Conservation (phyloP, 208 protist genomes). For the Jaenimonas drosophilae region DNA sequence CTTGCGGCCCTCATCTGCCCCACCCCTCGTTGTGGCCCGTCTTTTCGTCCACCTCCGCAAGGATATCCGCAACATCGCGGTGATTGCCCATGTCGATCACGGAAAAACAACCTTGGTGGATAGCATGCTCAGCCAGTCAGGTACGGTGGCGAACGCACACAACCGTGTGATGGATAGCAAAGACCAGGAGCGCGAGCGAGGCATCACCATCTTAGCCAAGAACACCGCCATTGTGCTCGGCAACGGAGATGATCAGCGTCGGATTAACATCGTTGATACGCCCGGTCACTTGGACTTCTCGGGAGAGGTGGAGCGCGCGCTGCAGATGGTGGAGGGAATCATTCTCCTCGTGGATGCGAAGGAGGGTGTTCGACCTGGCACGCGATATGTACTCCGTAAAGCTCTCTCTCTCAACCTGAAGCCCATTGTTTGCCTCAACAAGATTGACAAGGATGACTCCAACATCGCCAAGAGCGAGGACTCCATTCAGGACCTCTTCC, state of each 20-base stretch:
- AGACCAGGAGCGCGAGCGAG: constrained; percentile 93
- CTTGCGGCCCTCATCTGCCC: no score
- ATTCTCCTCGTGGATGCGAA: constrained; percentile 94
- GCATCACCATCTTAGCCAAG: constrained; percentile 98
- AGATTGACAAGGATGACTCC: constrained; percentile 93
- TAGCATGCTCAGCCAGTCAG: constrained; percentile 89
- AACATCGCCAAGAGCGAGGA: constrained; percentile 88
- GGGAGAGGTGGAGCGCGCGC: constrained; percentile 96
- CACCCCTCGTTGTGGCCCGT: no score
- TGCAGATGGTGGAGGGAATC: constrained; percentile 97
- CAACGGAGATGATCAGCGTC: constrained; percentile 25
- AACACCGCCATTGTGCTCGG: constrained; percentile 83
- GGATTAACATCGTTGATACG: constrained; percentile 97
- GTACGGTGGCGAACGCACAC: constrained; percentile 63
- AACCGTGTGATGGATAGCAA: constrained; percentile 97
- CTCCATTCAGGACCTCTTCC: constrained; percentile 95
- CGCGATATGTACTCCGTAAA: constrained; percentile 97
- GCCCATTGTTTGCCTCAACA: constrained; percentile 97
- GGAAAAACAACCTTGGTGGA: constrained; percentile 97
- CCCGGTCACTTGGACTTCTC: constrained; percentile 97
- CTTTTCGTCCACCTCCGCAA: constrained; percentile 38
- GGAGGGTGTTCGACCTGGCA: constrained; percentile 95
- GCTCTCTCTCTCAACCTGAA: constrained; percentile 89
- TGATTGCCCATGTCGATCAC: constrained; percentile 97
- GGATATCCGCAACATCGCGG: constrained; percentile 93